These are phyloP conservation scores for Phytopythium aichiense DNA, from an alignment of 352 stramenopile species.

Conservation along the genomic window DNA sequence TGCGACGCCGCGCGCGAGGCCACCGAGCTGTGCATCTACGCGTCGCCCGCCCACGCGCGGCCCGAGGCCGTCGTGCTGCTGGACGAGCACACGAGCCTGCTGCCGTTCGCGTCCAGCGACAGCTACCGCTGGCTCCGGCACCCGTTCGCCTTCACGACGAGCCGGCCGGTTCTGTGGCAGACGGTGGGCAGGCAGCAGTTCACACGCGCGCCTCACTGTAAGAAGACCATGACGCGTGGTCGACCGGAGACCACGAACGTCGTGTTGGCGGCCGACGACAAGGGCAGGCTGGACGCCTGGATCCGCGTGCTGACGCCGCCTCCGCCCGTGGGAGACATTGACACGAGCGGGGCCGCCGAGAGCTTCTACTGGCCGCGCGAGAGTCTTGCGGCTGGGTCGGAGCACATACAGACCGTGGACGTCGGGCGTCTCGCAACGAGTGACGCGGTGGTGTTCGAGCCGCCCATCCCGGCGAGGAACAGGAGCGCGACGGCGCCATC, in stretches of 20 bases:
- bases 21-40: slow-evolving; percentile 21
- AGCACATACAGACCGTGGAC: background rate
- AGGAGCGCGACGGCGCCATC: background rate
- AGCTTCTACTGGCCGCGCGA: slow-evolving; percentile 10
- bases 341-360: slow-evolving; percentile 12
- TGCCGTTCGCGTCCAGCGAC: slow-evolving; percentile 5
- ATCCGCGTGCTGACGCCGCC: slow-evolving; percentile 11
- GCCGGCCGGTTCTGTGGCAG: slow-evolving; percentile 7
- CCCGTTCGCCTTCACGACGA: slow-evolving; percentile 3
- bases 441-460: background rate
- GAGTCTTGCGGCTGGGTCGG: background rate
- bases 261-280: slow-evolving; percentile 2
- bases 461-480: background rate
- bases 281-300: slow-evolving; percentile 1
- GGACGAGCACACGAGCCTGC: slow-evolving; percentile 1
- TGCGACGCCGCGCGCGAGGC: slow-evolving; percentile 23
- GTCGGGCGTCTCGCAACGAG: background rate
- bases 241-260: background rate
- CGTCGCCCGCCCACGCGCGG: background rate
- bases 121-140: slow-evolving; percentile 5
- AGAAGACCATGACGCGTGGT: slow-evolving; percentile 7
- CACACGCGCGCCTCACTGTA: slow-evolving; percentile 4
- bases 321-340: slow-evolving; percentile 7
- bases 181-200: background rate
- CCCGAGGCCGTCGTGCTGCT: slow-evolving; percentile 9